Evolutionary conservation across 345 rosid species (phyloP).

Genomic region (Kernera saxatilis): DNA sequence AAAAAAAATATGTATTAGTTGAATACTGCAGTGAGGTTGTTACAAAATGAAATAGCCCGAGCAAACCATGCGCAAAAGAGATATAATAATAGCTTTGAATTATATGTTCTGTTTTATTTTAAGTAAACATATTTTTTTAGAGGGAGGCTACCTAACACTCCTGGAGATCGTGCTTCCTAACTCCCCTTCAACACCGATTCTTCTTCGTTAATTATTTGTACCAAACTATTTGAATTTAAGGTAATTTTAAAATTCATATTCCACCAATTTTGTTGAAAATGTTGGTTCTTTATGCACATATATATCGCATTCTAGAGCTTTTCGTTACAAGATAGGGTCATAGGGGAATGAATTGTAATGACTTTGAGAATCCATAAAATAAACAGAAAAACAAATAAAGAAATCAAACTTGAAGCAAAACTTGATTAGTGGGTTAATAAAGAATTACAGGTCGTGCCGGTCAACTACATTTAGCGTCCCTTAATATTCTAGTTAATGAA

Average conservation of each 20-base stretch:
- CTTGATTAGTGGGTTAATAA: constrained; percentile 16
- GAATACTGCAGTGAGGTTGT: neutral
- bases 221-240: constrained; percentile 28
- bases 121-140: neutral
- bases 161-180: constrained; percentile 29
- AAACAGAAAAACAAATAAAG: neutral
- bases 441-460: constrained; percentile 13
- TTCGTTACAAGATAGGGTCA: neutral
- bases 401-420: neutral
- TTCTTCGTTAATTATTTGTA: constrained; percentile 17
- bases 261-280: constrained; percentile 16
- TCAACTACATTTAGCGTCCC: constrained; percentile 30
- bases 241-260: neutral
- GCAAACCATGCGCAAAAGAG: neutral
- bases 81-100: neutral
- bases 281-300: neutral
- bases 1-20: neutral
- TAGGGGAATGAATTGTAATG: neutral
- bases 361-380: neutral
- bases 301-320: constrained; percentile 1
- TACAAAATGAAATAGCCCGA: neutral
- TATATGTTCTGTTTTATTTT: neutral
- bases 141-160: constrained; percentile 31
- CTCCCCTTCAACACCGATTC: constrained; percentile 22
- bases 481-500: neutral